Base-by-base conservation (phyloP, 2,329 filamentous ascomycete genomes). In the Gaeumannomyces sp. region DNA sequence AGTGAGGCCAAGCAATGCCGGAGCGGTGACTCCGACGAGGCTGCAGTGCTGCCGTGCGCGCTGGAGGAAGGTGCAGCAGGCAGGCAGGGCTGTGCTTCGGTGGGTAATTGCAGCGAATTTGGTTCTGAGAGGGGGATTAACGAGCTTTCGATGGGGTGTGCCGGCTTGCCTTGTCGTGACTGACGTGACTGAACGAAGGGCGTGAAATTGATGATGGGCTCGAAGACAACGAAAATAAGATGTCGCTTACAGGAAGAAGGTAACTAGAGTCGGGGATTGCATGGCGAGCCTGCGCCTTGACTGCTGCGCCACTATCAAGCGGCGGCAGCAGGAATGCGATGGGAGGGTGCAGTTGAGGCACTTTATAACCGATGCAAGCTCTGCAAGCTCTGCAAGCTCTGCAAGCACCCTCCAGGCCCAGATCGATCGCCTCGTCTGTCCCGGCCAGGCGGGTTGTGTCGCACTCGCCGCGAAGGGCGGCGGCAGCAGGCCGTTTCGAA, bases 1-100 rank as follows among this genome's bases (percentile, higher is more conserved):
- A 66, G 69, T 63, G 62, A 67, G 68, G 69, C 66, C 70, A 66
- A 61, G 22, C 38, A 59, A 45, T 45, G 27, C 22, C 11, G 19
- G n/a, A 53, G 45, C 45, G 45, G 45, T 7, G 22, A 53, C 3
- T 25, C 45, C 22, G 45, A 53, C 45, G 45, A 50, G 45, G 45
- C 45, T 50, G 45, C 45, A 50, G 31, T 33, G 33, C 33, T 13
- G 33, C 33, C 11, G 33, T 14, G 33, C 33, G 33, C 33, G 33
- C 33, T 35, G 33, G 33, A 35, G 33, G 29, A 29, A 3, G 29
- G 29, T 29, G 33, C 33, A 10, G 33, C 38, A 50, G 38, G 16
- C 16, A 45, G 38, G 38, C 38, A 45, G 38, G 38, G 38, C 14
- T 45, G 45, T 50, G 45, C 45, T 53, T 53, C 45, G 45, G n/a